Evolutionary conservation across 768 basidiomycete genomes (phyloP).

Genomic region (Holtermannia corniformis): DNA sequence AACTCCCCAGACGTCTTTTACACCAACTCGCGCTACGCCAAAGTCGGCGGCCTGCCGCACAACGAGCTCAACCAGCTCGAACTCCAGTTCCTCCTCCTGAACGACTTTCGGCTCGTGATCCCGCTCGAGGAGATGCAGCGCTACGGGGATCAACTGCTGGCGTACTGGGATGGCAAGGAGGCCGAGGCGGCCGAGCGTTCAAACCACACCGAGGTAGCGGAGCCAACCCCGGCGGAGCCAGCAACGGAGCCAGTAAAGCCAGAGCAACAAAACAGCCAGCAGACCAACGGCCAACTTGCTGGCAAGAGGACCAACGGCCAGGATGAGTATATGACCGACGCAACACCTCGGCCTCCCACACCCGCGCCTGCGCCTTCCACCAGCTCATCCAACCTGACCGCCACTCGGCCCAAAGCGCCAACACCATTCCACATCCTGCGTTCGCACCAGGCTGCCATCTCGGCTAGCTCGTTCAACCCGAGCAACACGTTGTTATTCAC

Average conservation of each 20-base stretch:
- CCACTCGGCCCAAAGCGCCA: slow-evolving; percentile 19
- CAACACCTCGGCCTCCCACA: too few relatives aligned
- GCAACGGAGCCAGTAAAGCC: not conserved
- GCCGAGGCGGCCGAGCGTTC: not conserved
- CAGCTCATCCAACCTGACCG: not conserved
- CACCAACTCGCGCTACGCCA: slow-evolving; percentile 96
- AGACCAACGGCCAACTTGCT: too few relatives aligned
- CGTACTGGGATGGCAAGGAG: slow-evolving; percentile 44
- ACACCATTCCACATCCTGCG: slow-evolving; percentile 65
- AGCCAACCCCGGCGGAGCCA: not conserved
- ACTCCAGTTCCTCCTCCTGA: slow-evolving; percentile 89
- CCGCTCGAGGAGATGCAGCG: slow-evolving; percentile 83
- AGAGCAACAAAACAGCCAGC: too few relatives aligned
- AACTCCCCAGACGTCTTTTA: slow-evolving; percentile 97
- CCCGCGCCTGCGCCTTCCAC: not conserved
- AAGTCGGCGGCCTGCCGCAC: slow-evolving; percentile 90
- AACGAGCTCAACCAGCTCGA: slow-evolving; percentile 90
- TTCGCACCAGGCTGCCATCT: slow-evolving; percentile 58
- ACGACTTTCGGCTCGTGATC: slow-evolving; percentile 86
- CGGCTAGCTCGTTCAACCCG: slow-evolving; percentile 53
- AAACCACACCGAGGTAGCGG: not conserved
- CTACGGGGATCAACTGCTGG: slow-evolving; percentile 81
- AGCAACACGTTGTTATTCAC: slow-evolving; percentile 78
- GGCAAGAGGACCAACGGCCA: not conserved
- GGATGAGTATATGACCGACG: too few relatives aligned